Evolutionary conservation across 2,329 filamentous ascomycete genomes (phyloP).

Genomic region (Ophiosphaerella herpotricha): DNA sequence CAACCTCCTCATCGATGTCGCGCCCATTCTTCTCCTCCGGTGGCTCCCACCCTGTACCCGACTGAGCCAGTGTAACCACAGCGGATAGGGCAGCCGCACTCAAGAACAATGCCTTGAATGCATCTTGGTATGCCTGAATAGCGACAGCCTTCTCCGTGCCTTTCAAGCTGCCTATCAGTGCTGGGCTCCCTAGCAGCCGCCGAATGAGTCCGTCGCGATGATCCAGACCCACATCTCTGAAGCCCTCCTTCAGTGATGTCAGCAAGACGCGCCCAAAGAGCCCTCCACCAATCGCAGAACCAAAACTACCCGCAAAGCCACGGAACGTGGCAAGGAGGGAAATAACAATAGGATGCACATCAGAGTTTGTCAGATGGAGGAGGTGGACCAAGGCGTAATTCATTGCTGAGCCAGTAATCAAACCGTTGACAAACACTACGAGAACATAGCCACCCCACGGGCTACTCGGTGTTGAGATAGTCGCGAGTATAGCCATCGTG

Average conservation of each 20-base stretch:
- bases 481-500: constrained; percentile 62
- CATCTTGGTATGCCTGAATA: constrained; percentile 59
- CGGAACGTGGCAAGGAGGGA: constrained; percentile 79
- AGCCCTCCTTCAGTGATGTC: constrained; percentile 60
- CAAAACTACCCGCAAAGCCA: constrained; percentile 80
- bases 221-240: constrained; percentile 52
- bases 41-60: constrained; percentile 61
- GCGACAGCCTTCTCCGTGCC: constrained; percentile 59
- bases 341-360: constrained; percentile 75
- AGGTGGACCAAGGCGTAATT: constrained; percentile 84
- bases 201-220: constrained; percentile 54
- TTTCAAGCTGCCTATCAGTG: constrained; percentile 54
- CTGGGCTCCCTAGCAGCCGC: constrained; percentile 63
- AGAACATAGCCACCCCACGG: constrained; percentile 61
- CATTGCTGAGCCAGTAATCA: constrained; percentile 71
- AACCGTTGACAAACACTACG: constrained; percentile 70
- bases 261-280: constrained; percentile 69
- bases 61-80: constrained; percentile 58
- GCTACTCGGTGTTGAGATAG: constrained; percentile 59
- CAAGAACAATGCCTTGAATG: constrained; percentile 58
- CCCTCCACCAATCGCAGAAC: constrained; percentile 77
- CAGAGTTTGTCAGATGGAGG: constrained; percentile 69
- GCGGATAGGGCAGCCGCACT: constrained; percentile 56
- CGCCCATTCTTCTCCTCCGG: constrained; percentile 28
- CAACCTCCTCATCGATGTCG: constrained; percentile 23